Evolutionary conservation across 805 yeast species (phyloP).

Genomic region (Zygosaccharomyces bisporus): DNA sequence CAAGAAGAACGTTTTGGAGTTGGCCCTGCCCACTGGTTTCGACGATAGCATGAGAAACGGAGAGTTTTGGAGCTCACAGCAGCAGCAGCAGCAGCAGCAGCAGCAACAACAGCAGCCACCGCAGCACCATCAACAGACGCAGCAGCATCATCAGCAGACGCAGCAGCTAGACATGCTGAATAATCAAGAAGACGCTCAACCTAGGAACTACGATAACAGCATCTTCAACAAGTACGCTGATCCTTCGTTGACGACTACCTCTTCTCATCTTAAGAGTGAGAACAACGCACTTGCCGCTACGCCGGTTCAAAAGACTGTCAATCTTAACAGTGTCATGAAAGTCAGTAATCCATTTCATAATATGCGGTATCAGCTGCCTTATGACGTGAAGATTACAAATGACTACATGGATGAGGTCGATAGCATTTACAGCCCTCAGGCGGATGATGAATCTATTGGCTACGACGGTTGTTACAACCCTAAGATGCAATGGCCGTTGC

Average conservation of each 20-base stretch:
- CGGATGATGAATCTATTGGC: slow-evolving; percentile 16
- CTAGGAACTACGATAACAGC: slow-evolving; percentile 4
- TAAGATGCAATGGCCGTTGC: slow-evolving; percentile 26
- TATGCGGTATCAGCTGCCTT: slow-evolving; percentile 10
- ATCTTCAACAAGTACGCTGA: slow-evolving; percentile 35
- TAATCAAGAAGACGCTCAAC: not conserved
- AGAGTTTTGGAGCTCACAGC: slow-evolving; percentile 4
- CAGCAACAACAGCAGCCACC: slow-evolving; percentile 1
- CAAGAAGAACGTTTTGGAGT: slow-evolving; percentile 12
- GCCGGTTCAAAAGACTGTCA: slow-evolving; percentile 28
- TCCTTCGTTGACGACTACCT: slow-evolving; percentile 34
- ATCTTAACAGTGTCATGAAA: slow-evolving; percentile 27
- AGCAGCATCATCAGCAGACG: slow-evolving; percentile 2
- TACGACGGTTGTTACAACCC: slow-evolving; percentile 20
- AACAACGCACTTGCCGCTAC: slow-evolving; percentile 9
- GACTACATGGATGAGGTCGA: slow-evolving; percentile 15
- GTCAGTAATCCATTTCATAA: slow-evolving; percentile 18
- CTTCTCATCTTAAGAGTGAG: slow-evolving; percentile 10
- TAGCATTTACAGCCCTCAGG: slow-evolving; percentile 17
- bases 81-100: slow-evolving; percentile 3
- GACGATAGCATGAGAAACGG: slow-evolving; percentile 11
- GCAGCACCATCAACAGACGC: slow-evolving; percentile 3
- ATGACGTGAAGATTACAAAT: slow-evolving; percentile 18
- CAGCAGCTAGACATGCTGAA: slow-evolving; percentile 5
- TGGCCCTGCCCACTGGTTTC: slow-evolving; percentile 12